A percentile compares a stretch with the other conserved stretches of the same genome.
Conservation (phyloP, 2,329 filamentous ascomycete species). For the Chalaropsis ovoidea region DNA sequence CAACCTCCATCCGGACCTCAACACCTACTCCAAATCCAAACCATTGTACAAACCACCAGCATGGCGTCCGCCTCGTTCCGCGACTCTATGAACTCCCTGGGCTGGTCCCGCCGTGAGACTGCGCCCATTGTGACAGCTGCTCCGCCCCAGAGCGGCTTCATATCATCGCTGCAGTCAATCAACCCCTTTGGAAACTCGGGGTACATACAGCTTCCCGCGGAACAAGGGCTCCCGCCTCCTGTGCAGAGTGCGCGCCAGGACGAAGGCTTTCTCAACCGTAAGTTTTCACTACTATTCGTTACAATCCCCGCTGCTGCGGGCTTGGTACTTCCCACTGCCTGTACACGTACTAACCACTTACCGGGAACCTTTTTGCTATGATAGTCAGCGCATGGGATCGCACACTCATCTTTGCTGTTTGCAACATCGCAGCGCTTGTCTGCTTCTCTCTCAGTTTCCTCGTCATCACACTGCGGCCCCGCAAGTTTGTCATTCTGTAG, state of each 20-base stretch:
- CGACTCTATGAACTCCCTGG: constrained; percentile 87
- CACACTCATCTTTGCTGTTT: constrained; percentile 79
- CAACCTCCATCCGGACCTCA: neutral
- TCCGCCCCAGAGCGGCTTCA: constrained; percentile 56
- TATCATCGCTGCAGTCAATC: constrained; percentile 70
- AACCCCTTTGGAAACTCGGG: constrained; percentile 82
- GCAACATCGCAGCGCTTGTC: constrained; percentile 77
- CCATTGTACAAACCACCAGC: constrained; percentile 24
- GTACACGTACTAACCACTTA: constrained; percentile 21
- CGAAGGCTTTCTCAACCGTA: constrained; percentile 89
- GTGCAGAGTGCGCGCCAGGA: constrained; percentile 79
- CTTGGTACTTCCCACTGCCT: neutral
- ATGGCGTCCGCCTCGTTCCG: constrained; percentile 88
- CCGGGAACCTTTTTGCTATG: constrained; percentile 29
- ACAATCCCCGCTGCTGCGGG: neutral
- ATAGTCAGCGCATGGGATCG: constrained; percentile 96
- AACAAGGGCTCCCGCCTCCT: constrained; percentile 37
- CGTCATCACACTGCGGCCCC: constrained; percentile 64
- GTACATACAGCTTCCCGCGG: constrained; percentile 75
- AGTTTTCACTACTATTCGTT: constrained; percentile 38
- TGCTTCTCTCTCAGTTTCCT: constrained; percentile 81
- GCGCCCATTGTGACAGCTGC: constrained; percentile 66
- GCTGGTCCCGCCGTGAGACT: constrained; percentile 78
- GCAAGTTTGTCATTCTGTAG: constrained; percentile 96
- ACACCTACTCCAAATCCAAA: neutral